phyloP scores from a whole-genome alignment of 2,329 filamentous ascomycete genomes.

The Fusarium albosuccineum region DNA sequence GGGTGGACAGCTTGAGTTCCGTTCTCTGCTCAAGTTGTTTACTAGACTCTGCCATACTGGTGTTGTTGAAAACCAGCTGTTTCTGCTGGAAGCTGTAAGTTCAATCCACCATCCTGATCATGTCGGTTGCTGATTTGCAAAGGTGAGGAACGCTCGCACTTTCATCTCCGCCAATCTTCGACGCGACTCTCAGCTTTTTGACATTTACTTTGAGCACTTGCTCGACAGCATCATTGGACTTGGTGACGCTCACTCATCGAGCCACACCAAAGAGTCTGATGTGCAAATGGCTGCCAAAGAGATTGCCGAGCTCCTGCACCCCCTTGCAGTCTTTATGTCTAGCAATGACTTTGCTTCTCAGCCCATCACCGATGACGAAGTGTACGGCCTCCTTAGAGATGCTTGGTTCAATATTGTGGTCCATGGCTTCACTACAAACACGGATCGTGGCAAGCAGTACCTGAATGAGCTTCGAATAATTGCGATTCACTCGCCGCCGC shows the following conservation, averaged over 20 bases:
- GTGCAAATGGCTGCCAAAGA: constrained; percentile 86
- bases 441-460: constrained; percentile 79
- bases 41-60: constrained; percentile 80
- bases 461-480: constrained; percentile 83
- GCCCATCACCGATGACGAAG: constrained; percentile 72
- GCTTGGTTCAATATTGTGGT: constrained; percentile 99
- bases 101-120: not conserved
- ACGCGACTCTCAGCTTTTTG: constrained; percentile 79
- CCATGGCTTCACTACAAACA: constrained; percentile 86
- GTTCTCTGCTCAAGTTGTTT: constrained; percentile 87
- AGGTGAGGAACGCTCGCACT: constrained; percentile 83
- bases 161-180: constrained; percentile 79
- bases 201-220: constrained; percentile 85
- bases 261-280: constrained; percentile 81
- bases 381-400: constrained; percentile 82
- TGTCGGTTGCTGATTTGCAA: constrained; percentile 26
- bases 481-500: constrained; percentile 86
- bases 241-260: constrained; percentile 83
- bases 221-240: constrained; percentile 91
- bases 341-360: constrained; percentile 68
- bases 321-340: constrained; percentile 87
- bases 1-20: constrained; percentile 85
- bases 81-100: constrained; percentile 79
- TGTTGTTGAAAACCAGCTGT: constrained; percentile 74
- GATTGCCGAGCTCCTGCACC: constrained; percentile 88